These are phyloP conservation scores for Pichia sp. DNA, from an alignment of 1,139 yeast species.

Conservation along the genomic window DNA sequence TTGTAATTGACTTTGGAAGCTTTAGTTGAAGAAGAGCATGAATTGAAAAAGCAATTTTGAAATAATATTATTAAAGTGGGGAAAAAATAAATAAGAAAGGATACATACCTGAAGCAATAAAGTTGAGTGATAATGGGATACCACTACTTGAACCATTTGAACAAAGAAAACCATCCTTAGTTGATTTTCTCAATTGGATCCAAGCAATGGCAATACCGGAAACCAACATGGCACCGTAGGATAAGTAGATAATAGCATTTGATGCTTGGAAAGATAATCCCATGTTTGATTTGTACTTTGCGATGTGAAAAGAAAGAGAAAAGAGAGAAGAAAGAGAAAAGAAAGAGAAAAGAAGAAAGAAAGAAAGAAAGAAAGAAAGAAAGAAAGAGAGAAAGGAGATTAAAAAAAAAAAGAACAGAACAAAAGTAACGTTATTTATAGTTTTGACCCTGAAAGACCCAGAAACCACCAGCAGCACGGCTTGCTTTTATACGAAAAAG, in stretches of 20 bases:
- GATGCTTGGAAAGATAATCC: slow-evolving; percentile 43
- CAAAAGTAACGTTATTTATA: too few relatives aligned
- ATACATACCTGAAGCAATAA: slow-evolving; percentile 81
- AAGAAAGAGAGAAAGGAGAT: too few relatives aligned
- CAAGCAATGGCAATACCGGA: slow-evolving; percentile 56
- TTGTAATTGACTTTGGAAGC: not conserved
- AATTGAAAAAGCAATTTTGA: not conserved
- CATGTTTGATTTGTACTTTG: slow-evolving; percentile 13
- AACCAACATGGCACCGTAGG: slow-evolving; percentile 60
- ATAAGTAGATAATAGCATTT: slow-evolving; percentile 71
- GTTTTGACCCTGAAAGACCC: too few relatives aligned
- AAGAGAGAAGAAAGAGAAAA: not conserved
- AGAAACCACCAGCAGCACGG: too few relatives aligned
- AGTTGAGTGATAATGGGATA: slow-evolving; percentile 75
- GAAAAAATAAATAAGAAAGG: too few relatives aligned
- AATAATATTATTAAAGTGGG: not conserved
- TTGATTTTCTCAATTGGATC: slow-evolving; percentile 27
- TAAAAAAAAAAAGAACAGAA: too few relatives aligned
- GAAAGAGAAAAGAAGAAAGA: not conserved
- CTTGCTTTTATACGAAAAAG: not conserved
- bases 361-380: too few relatives aligned
- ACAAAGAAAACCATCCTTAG: slow-evolving; percentile 49
- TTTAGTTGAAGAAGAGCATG: too few relatives aligned
- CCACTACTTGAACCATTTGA: slow-evolving; percentile 79
- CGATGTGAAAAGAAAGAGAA: not conserved